Percentiles rank a stretch among this genome's conserved stretches.
These are phyloP conservation scores for Musa troglodytarum DNA, from an alignment of 176 grass and related monocot genomes.

Conservation along the genomic window DNA sequence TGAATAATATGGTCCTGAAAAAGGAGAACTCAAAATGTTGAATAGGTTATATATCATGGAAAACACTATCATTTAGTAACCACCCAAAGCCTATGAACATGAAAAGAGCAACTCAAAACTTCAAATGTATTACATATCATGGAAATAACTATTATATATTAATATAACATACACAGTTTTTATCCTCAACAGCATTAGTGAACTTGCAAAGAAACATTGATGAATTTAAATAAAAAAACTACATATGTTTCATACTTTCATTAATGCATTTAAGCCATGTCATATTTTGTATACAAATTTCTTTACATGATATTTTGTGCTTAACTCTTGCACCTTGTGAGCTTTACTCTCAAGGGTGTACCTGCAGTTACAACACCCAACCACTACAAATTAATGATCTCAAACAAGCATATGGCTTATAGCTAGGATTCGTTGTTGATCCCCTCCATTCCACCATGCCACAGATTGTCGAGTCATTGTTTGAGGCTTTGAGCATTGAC, in stretches of 20 bases:
- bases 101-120: slow-evolving; percentile 2
- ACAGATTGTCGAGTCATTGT: background rate
- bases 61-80: slow-evolving; percentile 39
- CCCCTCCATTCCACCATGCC: background rate
- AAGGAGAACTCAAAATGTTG: background rate
- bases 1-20: slow-evolving; percentile 79
- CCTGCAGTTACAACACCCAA: no score
- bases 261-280: no score
- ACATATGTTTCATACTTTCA: background rate
- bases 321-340: no score
- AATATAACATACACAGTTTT: background rate
- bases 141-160: slow-evolving; percentile 47
- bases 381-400: background rate
- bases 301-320: no score
- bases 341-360: no score
- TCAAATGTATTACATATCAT: background rate
- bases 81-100: slow-evolving; percentile 54
- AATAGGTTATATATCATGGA: slow-evolving; percentile 2
- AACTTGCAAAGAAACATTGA: background rate
- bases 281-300: no score
- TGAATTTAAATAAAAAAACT: background rate
- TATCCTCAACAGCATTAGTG: background rate
- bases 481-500: no score
- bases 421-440: background rate
- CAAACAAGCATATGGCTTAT: background rate